Evolutionary conservation across 2,329 filamentous ascomycete genomes (phyloP).

Genomic region (Xylogone sp.): DNA sequence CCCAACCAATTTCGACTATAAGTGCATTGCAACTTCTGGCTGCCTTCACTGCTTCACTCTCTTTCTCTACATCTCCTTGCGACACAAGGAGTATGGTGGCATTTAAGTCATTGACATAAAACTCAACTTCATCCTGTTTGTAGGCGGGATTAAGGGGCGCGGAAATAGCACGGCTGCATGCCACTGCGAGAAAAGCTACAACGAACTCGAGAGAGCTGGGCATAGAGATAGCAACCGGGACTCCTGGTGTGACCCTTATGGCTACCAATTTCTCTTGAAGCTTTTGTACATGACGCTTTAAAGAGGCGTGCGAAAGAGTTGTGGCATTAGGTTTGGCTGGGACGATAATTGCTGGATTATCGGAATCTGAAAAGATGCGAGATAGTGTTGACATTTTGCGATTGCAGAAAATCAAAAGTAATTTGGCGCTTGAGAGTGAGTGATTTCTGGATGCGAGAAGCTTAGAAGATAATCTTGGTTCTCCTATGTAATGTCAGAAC

Average conservation of each 20-base stretch:
- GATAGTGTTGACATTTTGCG: no score
- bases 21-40: conserved; percentile 72
- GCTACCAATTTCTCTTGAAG: conserved; percentile 73
- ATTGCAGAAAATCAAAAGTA: no score
- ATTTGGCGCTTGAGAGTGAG: no score
- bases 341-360: conserved; percentile 76
- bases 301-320: conserved; percentile 65
- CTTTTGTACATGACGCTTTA: conserved; percentile 59
- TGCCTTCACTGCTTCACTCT: conserved; percentile 66
- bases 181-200: conserved; percentile 72
- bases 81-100: conserved; percentile 72
- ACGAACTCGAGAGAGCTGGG: conserved; percentile 81
- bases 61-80: conserved; percentile 57
- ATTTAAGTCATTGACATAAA: conserved; percentile 79
- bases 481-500: no score
- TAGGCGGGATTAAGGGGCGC: conserved; percentile 78
- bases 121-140: conserved; percentile 82
- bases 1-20: conserved; percentile 79
- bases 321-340: conserved; percentile 57
- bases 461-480: no score
- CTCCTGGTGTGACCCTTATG: conserved; percentile 61
- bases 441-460: no score
- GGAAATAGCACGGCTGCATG: conserved; percentile 74
- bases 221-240: conserved; percentile 72
- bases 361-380: no score